Evolutionary conservation across 345 rosid species (phyloP).

Genomic region (Eucalyptus lansdowneana): DNA sequence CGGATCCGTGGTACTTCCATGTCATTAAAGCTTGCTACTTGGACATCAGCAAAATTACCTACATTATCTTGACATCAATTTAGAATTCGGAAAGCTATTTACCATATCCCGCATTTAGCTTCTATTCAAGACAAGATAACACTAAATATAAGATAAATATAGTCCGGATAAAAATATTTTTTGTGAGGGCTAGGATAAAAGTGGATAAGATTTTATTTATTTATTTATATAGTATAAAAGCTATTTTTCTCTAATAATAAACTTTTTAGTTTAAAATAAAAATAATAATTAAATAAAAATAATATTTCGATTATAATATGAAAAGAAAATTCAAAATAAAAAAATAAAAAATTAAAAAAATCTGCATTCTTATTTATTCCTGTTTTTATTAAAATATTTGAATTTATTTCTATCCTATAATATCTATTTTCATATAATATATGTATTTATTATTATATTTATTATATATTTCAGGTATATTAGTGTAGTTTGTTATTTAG

Average conservation of each 20-base stretch:
- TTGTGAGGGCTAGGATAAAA: neutral
- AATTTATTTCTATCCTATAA: neutral
- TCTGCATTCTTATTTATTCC: accelerated
- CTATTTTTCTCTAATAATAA: neutral
- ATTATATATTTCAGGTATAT: neutral
- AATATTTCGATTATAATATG: neutral
- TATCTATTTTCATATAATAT: neutral
- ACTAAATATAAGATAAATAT: neutral
- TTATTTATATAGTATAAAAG: neutral
- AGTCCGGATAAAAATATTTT: neutral
- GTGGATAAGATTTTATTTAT: neutral
- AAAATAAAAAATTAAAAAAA: neutral
- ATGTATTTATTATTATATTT: neutral
- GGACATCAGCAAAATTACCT: neutral
- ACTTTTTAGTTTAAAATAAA: neutral
- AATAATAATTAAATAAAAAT: neutral
- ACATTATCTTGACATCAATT: neutral
- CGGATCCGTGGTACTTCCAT: neutral
- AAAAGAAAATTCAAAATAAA: neutral
- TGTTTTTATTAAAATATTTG: neutral
- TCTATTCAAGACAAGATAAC: neutral
- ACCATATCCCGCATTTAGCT: neutral
- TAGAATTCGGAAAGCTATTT: neutral
- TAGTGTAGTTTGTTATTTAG: neutral
- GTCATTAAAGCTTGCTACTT: neutral